A percentile compares a stretch with the other conserved stretches of the same genome.
Evolutionary conservation across 164 flowering plant genomes (phyloP).

Genomic region (Annona cherimola): DNA sequence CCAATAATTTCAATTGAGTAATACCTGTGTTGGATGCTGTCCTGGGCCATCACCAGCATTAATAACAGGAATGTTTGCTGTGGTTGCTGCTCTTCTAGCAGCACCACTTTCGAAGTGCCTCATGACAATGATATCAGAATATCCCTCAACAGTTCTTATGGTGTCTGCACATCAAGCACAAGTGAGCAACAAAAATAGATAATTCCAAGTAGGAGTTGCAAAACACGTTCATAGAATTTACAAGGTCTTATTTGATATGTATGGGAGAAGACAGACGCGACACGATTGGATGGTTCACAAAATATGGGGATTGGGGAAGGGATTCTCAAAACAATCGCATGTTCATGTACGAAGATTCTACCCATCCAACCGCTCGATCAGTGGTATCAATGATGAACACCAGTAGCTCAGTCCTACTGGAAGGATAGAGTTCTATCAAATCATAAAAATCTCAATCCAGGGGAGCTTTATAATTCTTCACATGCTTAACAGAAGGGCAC

Average conservation of each 20-base stretch:
- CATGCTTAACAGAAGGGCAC: background rate
- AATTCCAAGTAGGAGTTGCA: background rate
- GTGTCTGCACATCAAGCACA: conserved; percentile 53
- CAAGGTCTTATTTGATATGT: background rate
- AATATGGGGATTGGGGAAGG: background rate
- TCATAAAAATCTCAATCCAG: background rate
- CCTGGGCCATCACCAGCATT: conserved; percentile 99
- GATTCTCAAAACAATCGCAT: background rate
- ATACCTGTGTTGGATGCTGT: conserved; percentile 94
- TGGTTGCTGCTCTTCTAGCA: conserved; percentile 80
- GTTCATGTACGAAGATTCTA: background rate
- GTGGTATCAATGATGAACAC: background rate
- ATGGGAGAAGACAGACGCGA: background rate
- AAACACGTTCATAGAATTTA: background rate
- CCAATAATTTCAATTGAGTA: background rate
- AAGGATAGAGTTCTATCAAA: background rate
- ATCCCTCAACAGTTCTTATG: conserved; percentile 94
- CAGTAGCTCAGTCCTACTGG: background rate
- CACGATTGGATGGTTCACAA: background rate
- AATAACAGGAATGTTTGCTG: conserved; percentile 82
- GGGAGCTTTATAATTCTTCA: background rate
- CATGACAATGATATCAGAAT: conserved; percentile 94
- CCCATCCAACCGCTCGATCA: background rate
- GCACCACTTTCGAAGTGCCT: conserved; percentile 99
- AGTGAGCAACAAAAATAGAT: background rate